Evolutionary conservation across 1,284 basidiomycete species (phyloP).

Genomic region (Trichosporon sp.): DNA sequence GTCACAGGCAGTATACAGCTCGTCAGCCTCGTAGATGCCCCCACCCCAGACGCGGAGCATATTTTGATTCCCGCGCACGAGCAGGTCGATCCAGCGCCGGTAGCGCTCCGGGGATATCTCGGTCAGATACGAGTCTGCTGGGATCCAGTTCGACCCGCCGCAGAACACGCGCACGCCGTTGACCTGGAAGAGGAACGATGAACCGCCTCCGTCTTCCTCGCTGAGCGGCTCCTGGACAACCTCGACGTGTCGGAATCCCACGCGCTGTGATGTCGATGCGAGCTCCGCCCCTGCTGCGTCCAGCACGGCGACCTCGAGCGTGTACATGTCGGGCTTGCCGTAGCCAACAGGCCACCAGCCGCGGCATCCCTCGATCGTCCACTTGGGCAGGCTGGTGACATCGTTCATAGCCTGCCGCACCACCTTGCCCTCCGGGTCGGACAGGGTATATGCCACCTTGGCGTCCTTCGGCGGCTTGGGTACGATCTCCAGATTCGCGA

Average conservation of each 20-base stretch:
- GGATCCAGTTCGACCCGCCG: conserved; percentile 91
- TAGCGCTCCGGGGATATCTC: conserved; percentile 56
- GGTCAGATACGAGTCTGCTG: conserved; percentile 79
- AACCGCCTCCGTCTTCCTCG: conserved; percentile 55
- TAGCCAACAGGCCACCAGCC: conserved; percentile 74
- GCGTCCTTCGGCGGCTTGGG: background rate
- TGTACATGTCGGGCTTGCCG: conserved; percentile 71
- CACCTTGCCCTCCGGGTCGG: conserved; percentile 9
- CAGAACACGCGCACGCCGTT: conserved; percentile 83
- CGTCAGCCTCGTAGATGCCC: conserved; percentile 52
- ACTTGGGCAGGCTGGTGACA: conserved; percentile 48
- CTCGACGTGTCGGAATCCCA: conserved; percentile 68
- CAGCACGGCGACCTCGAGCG: conserved; percentile 55
- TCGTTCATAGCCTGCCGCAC: conserved; percentile 41
- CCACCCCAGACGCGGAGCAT: conserved; percentile 55
- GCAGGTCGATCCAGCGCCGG: conserved; percentile 49
- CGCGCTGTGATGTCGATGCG: conserved; percentile 29
- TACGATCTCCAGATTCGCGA: conserved; percentile 6
- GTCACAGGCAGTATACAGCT: conserved; percentile 53
- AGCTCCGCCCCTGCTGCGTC: conserved; percentile 24
- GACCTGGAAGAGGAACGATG: conserved; percentile 79
- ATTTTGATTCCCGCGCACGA: conserved; percentile 53
- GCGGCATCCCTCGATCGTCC: conserved; percentile 54
- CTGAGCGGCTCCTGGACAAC: conserved; percentile 67
- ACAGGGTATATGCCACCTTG: conserved; percentile 14